Evolutionary conservation across 768 basidiomycete species (phyloP).

Genomic region (Leccinellum rugosiceps): DNA sequence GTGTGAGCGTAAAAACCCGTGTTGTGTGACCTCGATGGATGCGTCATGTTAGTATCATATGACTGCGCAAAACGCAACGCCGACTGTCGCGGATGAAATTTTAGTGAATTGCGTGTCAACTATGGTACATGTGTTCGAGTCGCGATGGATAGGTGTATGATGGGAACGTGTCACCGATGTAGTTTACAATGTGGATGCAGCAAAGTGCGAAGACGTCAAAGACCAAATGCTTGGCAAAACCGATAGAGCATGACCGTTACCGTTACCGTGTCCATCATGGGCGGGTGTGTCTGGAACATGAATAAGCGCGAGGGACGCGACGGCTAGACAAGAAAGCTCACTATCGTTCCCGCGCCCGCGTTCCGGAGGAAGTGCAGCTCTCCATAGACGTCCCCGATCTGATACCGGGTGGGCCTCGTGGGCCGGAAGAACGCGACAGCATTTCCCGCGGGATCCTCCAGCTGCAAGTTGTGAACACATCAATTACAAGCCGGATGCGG

Average conservation of each 20-base stretch:
- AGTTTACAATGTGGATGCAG: conserved; percentile 32
- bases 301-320: conserved; percentile 23
- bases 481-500: background rate
- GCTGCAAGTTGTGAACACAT: conserved; percentile 38
- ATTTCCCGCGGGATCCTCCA: conserved; percentile 66
- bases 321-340: conserved; percentile 33
- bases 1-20: conserved; percentile 31
- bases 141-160: conserved; percentile 29
- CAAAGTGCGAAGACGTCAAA: conserved; percentile 31
- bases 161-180: conserved; percentile 27
- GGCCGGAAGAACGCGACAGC: conserved; percentile 80
- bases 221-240: conserved; percentile 56
- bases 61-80: conserved; percentile 18
- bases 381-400: conserved; percentile 82
- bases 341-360: conserved; percentile 80
- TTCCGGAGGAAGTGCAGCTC: conserved; percentile 80
- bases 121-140: conserved; percentile 32
- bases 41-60: conserved; percentile 16
- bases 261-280: conserved; percentile 86
- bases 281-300: conserved; percentile 68
- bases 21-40: conserved; percentile 21
- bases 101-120: conserved; percentile 27
- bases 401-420: conserved; percentile 74
- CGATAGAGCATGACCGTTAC: conserved; percentile 85
- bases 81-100: conserved; percentile 20